A percentile compares a stretch with the other conserved stretches of the same genome.
Conservation (phyloP, 2,329 filamentous ascomycete genomes). For the Huntiella abstrusa region DNA sequence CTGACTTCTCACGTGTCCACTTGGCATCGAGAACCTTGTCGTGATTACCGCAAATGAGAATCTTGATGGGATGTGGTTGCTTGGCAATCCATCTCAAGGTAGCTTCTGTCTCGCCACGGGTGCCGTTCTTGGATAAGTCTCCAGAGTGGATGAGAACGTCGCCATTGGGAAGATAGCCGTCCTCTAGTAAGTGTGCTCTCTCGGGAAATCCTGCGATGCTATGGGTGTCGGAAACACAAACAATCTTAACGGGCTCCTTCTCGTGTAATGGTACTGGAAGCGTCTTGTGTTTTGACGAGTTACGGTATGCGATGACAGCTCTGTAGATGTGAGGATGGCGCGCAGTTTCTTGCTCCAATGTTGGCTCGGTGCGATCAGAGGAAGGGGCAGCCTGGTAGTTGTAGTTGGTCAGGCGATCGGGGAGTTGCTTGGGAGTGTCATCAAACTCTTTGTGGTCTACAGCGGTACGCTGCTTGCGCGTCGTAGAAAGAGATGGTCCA, state of each 20-base stretch:
- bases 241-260: slow-evolving; percentile 15
- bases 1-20: neutral
- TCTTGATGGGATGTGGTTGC: slow-evolving; percentile 22
- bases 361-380: neutral
- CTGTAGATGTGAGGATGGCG: too few species aligned
- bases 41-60: slow-evolving; percentile 29
- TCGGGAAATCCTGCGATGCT: neutral
- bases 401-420: neutral
- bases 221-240: slow-evolving; percentile 28
- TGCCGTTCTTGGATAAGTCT: slow-evolving; percentile 38
- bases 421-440: neutral
- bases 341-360: neutral
- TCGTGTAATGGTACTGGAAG: too few species aligned
- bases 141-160: slow-evolving; percentile 30
- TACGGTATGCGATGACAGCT: too few species aligned
- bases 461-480: neutral
- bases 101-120: slow-evolving; percentile 51
- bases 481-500: too few species aligned
- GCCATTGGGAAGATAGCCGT: slow-evolving; percentile 20
- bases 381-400: neutral
- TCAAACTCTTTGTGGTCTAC: neutral
- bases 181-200: neutral
- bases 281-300: too few species aligned
- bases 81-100: slow-evolving; percentile 51
- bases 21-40: slow-evolving; percentile 19